phyloP scores from a whole-genome alignment of 148 eudicot genomes.

The Fagopyrum homotropicum region DNA sequence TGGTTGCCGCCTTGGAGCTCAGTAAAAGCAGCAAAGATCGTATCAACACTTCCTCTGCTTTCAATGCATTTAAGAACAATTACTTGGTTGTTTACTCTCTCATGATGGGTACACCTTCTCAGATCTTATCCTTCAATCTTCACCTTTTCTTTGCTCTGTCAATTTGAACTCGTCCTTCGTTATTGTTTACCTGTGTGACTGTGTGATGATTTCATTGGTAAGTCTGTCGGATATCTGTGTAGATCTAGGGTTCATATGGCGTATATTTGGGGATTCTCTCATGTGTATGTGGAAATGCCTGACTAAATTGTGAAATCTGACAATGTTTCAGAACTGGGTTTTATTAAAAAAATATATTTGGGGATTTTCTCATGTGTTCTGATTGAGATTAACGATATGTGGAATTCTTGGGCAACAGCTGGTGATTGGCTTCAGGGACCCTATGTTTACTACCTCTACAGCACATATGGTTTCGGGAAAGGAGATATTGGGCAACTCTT shows the following conservation, averaged over 20 bases:
- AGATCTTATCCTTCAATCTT: neutral
- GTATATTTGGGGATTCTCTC: neutral
- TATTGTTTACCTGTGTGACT: neutral
- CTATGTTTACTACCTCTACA: conserved; percentile 88
- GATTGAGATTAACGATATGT: too few species aligned
- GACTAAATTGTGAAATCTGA: neutral
- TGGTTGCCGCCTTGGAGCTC: conserved; percentile 28
- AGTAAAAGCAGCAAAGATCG: conserved; percentile 79
- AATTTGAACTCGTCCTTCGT: neutral
- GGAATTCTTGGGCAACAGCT: conserved; percentile 31
- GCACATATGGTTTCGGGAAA: conserved; percentile 74
- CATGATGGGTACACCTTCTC: conserved; percentile 72
- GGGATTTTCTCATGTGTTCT: too few species aligned
- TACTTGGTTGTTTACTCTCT: conserved; percentile 93
- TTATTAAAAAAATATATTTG: neutral
- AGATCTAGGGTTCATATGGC: conserved; percentile 8
- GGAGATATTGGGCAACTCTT: conserved; percentile 97
- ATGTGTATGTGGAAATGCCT: neutral
- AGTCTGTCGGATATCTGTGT: neutral
- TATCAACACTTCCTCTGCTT: conserved; percentile 56
- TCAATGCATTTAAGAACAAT: conserved; percentile 86
- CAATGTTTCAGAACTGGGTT: neutral
- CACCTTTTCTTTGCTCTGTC: too few species aligned
- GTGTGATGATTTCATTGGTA: neutral
- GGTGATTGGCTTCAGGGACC: conserved; percentile 99